A percentile compares a stretch with the other conserved stretches of the same genome.
Evolutionary conservation across 805 yeast species (phyloP).

Genomic region (Kuraishia hungarica): DNA sequence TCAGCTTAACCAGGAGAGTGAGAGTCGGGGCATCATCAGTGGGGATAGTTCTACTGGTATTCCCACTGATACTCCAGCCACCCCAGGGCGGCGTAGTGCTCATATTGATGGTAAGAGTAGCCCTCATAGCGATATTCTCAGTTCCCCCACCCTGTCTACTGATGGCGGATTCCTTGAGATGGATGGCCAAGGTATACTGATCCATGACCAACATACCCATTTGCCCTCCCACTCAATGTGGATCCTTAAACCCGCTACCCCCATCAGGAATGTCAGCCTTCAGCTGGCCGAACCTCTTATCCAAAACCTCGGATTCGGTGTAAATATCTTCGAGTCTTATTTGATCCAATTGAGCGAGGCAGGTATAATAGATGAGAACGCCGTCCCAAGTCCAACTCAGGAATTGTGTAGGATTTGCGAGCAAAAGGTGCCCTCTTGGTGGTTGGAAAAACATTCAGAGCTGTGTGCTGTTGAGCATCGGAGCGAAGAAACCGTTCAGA

Average conservation of each 20-base stretch:
- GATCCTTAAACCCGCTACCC: conserved; percentile 75
- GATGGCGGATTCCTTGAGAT: conserved; percentile 61
- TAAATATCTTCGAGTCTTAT: conserved; percentile 73
- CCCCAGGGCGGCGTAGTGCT: too few relatives aligned
- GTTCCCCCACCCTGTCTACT: too few relatives aligned
- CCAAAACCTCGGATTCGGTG: conserved; percentile 82
- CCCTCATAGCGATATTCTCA: too few relatives aligned
- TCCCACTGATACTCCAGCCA: too few relatives aligned
- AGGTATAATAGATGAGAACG: conserved; percentile 53
- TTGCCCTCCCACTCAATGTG: conserved; percentile 83
- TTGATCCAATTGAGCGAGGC: conserved; percentile 54
- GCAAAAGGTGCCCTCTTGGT: conserved; percentile 88
- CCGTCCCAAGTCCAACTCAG: conserved; percentile 71
- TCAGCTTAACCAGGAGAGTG: too few relatives aligned
- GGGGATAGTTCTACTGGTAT: too few relatives aligned
- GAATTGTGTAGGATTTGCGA: conserved; percentile 92
- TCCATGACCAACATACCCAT: conserved; percentile 49
- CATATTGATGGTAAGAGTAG: too few relatives aligned
- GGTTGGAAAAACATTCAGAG: conserved; percentile 87
- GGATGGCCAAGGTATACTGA: conserved; percentile 90
- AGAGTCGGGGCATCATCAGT: too few relatives aligned
- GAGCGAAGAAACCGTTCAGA: conserved; percentile 67
- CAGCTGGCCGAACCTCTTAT: conserved; percentile 64
- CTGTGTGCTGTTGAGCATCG: conserved; percentile 80
- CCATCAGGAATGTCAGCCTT: conserved; percentile 50